phyloP scores from a whole-genome alignment of 1,284 basidiomycete species.

The Boletus mariae region DNA sequence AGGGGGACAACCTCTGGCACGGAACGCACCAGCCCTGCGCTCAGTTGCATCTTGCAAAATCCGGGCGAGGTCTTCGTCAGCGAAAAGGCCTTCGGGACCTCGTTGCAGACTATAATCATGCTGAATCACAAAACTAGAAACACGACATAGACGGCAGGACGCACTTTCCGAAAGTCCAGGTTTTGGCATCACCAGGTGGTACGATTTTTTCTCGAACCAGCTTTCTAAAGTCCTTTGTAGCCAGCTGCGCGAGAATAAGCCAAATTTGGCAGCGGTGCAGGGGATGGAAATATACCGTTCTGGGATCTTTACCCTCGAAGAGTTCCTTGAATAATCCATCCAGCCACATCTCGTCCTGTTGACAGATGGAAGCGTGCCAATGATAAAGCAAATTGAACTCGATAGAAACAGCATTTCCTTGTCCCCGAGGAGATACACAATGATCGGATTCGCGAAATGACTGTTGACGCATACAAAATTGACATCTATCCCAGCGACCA shows the following conservation, averaged over 20 bases:
- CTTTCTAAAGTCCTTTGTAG: constrained; percentile 40
- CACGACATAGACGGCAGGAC: constrained; percentile 14
- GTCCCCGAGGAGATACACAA: constrained; percentile 48
- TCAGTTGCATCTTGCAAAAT: constrained; percentile 68
- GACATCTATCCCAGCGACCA: not conserved
- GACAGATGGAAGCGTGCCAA: constrained; percentile 70
- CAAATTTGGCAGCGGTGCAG: constrained; percentile 5
- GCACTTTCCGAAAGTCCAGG: constrained; percentile 56
- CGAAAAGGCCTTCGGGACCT: constrained; percentile 53
- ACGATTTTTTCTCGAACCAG: constrained; percentile 36
- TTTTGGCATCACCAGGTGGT: constrained; percentile 35
- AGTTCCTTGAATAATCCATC: constrained; percentile 44
- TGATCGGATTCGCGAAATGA: constrained; percentile 25
- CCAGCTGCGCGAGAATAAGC: constrained; percentile 35
- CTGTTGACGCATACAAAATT: constrained; percentile 6
- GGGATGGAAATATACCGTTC: constrained; percentile 30
- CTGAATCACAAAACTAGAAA: constrained; percentile 1
- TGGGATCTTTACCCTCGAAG: constrained; percentile 42
- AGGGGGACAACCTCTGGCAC: constrained; percentile 71
- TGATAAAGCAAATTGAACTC: constrained; percentile 75
- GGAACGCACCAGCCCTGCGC: constrained; percentile 65
- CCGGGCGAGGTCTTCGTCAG: constrained; percentile 65
- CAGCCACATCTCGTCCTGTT: constrained; percentile 61
- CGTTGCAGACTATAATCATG: constrained; percentile 45
- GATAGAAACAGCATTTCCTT: constrained; percentile 69